These are phyloP conservation scores for Nannochloropsis granulata DNA, from an alignment of 108 stramenopile species.

Conservation along the genomic window DNA sequence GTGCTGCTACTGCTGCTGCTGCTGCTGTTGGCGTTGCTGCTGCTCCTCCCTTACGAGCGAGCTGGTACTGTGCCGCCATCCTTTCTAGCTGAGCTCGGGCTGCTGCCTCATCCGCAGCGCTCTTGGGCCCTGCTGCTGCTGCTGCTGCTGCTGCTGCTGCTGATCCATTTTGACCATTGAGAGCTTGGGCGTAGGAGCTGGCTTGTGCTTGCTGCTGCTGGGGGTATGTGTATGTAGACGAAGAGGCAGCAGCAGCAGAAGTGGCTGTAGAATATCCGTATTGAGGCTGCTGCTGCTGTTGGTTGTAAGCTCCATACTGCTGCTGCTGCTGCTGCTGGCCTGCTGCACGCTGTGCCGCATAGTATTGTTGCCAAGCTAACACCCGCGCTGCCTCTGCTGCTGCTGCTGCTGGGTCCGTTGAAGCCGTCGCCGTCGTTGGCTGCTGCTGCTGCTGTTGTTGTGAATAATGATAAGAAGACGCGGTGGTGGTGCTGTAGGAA, in stretches of 20 bases:
- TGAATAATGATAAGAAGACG: no score
- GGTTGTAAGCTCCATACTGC: background rate
- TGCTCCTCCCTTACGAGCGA: no score
- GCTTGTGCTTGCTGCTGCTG: background rate
- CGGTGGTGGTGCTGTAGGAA: no score
- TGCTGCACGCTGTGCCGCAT: background rate
- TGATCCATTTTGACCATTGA: no score
- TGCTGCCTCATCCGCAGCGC: no score
- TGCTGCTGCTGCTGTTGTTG: background rate
- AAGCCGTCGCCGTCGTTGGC: background rate
- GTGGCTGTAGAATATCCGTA: no score
- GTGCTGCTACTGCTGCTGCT: no score
- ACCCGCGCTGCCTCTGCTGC: background rate
- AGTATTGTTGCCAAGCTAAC: background rate
- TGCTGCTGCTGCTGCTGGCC: background rate
- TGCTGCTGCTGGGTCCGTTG: background rate
- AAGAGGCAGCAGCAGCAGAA: no score
- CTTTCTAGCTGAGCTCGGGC: background rate
- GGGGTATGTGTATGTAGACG: background rate
- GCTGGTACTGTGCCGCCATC: background rate
- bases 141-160: no score
- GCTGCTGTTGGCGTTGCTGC: no score
- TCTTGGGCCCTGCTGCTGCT: no score
- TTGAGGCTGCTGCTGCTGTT: background rate
- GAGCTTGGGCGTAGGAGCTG: background rate